Percentiles rank a stretch among this genome's conserved stretches.
These are phyloP conservation scores for Casuarina equisetifolia DNA, from an alignment of 306 rosid species.

Conservation along the genomic window DNA sequence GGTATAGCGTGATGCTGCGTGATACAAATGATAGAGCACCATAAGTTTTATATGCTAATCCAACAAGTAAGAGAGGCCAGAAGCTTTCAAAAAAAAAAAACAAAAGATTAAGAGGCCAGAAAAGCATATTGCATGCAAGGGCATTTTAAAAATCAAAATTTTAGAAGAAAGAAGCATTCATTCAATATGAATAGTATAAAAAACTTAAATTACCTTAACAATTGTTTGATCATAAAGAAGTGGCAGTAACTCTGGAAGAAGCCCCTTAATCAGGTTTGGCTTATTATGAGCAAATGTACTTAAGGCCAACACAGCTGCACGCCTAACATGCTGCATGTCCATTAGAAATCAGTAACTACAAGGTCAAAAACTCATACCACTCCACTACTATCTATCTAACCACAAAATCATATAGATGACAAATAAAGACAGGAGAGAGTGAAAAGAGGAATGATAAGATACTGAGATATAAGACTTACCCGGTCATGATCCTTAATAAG, in stretches of 20 bases:
- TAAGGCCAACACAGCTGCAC: constrained; percentile 98
- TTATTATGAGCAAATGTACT: constrained; percentile 99
- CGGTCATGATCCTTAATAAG: constrained; percentile 95
- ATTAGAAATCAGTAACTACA: constrained; percentile 31
- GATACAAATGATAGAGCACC: neutral
- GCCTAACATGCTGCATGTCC: constrained; percentile 88
- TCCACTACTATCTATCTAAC: constrained; percentile 19
- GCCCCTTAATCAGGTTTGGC: constrained; percentile 92
- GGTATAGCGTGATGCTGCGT: neutral
- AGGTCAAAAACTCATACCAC: constrained; percentile 30
- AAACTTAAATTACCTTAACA: constrained; percentile 64
- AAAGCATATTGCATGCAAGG: neutral
- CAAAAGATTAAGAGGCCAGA: neutral
- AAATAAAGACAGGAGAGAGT: neutral
- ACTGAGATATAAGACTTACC: constrained; percentile 42
- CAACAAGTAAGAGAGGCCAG: neutral
- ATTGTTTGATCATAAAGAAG: constrained; percentile 98
- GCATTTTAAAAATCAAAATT: neutral
- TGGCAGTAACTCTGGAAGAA: constrained; percentile 91
- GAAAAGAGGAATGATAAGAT: neutral
- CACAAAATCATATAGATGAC: neutral
- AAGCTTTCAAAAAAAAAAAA: too few species aligned
- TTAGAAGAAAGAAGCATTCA: neutral
- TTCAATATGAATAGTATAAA: constrained; percentile 9
- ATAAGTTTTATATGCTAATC: neutral